Conservation (phyloP, 176 grass and related monocot species). For the Eragrostis nindensis region DNA sequence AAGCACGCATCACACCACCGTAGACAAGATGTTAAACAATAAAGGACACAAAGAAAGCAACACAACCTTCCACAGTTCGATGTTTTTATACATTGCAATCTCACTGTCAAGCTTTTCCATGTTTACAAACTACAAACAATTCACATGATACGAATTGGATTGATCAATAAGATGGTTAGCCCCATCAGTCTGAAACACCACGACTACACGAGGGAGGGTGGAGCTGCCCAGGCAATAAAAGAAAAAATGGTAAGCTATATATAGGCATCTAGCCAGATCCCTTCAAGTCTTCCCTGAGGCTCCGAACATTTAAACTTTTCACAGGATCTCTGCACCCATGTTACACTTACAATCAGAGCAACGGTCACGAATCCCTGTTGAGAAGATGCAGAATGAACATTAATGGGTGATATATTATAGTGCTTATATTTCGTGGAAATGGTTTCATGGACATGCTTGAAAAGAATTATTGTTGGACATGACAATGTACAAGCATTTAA, state of each 20-base stretch:
- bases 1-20: not conserved
- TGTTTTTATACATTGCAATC: constrained; percentile 21
- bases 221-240: not conserved
- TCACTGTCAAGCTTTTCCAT: not conserved
- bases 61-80: not conserved
- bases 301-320: constrained; percentile 8
- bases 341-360: constrained; percentile 21
- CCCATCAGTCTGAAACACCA: not conserved
- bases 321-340: constrained; percentile 3
- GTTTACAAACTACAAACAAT: not conserved
- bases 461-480: not conserved
- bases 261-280: not conserved
- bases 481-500: not conserved
- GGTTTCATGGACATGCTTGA: not conserved
- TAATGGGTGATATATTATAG: not conserved
- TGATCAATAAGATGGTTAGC: not conserved
- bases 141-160: constrained; percentile 18
- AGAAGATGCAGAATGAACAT: constrained; percentile 33
- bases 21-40: not conserved
- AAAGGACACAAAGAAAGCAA: not conserved
- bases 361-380: constrained; percentile 44
- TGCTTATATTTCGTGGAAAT: constrained; percentile 6
- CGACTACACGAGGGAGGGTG: not conserved
- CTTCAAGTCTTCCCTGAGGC: not conserved
- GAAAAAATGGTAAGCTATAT: not conserved